Evolutionary conservation across 768 basidiomycete genomes (phyloP).

Genomic region (Tricholoma terreum): DNA sequence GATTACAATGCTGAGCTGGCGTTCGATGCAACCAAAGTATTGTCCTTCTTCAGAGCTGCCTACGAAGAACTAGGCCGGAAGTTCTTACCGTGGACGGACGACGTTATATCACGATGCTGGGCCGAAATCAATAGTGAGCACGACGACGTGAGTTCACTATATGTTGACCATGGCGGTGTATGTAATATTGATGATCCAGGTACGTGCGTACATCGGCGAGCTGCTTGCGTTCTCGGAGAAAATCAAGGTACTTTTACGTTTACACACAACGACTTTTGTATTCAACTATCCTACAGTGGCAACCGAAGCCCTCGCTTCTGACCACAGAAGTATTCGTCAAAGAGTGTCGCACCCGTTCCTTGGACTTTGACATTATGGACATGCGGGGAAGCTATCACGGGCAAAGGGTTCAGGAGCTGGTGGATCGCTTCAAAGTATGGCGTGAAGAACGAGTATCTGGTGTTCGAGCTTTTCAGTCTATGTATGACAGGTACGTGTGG

Average conservation of each 20-base stretch:
- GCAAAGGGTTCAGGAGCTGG: constrained; percentile 56
- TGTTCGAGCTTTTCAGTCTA: constrained; percentile 76
- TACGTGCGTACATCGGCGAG: constrained; percentile 74
- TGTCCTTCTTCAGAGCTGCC: constrained; percentile 66
- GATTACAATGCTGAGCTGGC: constrained; percentile 84
- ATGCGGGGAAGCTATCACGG: constrained; percentile 63
- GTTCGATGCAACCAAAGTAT: constrained; percentile 71
- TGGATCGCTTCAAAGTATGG: constrained; percentile 65
- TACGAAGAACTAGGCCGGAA: constrained; percentile 78
- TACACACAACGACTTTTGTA: constrained; percentile 2
- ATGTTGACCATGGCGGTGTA: background rate
- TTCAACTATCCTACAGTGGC: constrained; percentile 43
- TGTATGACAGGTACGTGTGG: constrained; percentile 69
- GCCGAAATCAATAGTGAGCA: constrained; percentile 70
- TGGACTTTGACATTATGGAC: constrained; percentile 72
- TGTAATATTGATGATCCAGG: constrained; percentile 34
- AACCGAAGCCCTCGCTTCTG: constrained; percentile 59
- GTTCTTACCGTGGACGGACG: constrained; percentile 75
- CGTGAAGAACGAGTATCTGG: constrained; percentile 69
- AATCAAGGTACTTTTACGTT: constrained; percentile 50
- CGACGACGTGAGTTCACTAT: constrained; percentile 56
- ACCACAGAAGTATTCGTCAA: constrained; percentile 60
- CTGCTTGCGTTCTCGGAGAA: constrained; percentile 69
- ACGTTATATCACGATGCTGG: constrained; percentile 67
- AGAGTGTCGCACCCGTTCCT: constrained; percentile 56